Base-by-base conservation (phyloP, 805 yeast genomes). In the Maudiozyma turicensis region DNA sequence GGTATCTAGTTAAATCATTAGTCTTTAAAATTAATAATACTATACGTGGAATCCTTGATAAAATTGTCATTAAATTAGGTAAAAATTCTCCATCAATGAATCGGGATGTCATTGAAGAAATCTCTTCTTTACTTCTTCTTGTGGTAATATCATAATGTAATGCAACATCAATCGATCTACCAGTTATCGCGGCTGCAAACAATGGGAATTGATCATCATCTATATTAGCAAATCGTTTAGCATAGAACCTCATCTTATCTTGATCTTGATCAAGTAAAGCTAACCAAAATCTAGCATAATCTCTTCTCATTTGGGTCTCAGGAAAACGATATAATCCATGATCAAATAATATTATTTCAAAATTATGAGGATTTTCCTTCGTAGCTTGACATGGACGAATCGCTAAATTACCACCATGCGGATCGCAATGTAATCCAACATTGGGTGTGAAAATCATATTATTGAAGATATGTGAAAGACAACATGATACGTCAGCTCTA, bases 361-460 rank as follows among this genome's bases (percentile, higher is more conserved):
- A 93, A 63, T 91, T 90, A 61, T 83, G 88, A 4, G 69, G 67
- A 30, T 72, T 70, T 9, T 56, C 46, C 11, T 34, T 14, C 3
- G 43, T 40, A 8, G 20, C 13, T 15, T 58, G 52, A 7, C 65
- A 58, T 1, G 73, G 68, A 49, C 89, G 72, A 26, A 93, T 87
- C 0, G 98, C 96, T 51, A 93, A 71, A 60, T 93, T 93, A 0
- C 99, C 99, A 9, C 95, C 96, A 64, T 93, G 99, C 1, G 99
- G 99, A 64, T 93, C 99, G 69, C 99, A 93, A 64, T 93, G 99
- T 41, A 93, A 77, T 0, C 91, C 87, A 26, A 88, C 95, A 30
- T 81, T 82, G 0, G 96, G 95, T 2, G 95, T 84, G 70, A 93
- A 93, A 40, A 93, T 88, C 99, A 93, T 93, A 60, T 81, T 82